Conservation (phyloP, 805 yeast species). For the Teunomyces aglyptinius region DNA sequence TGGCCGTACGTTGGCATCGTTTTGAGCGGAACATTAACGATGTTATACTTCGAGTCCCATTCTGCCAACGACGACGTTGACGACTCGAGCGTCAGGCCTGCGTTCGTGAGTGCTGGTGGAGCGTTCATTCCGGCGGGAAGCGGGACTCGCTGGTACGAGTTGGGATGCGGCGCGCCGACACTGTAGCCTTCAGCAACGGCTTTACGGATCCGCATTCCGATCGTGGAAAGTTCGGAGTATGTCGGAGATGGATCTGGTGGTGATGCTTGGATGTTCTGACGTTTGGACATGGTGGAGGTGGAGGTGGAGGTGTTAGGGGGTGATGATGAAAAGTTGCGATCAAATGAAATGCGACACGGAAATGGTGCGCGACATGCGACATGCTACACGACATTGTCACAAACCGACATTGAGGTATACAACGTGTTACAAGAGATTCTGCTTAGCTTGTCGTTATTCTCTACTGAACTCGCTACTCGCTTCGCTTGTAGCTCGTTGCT, state of each 20-base stretch:
- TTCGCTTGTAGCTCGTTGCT: no score
- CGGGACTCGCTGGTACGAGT: slow-evolving; percentile 22
- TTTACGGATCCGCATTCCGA: slow-evolving; percentile 73
- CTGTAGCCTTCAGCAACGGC: slow-evolving; percentile 62
- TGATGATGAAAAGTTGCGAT: no score
- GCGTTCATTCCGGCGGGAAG: slow-evolving; percentile 39
- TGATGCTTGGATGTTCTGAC: not conserved
- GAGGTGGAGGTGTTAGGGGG: no score
- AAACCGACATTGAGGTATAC: no score
- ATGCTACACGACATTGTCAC: no score
- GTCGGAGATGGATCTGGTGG: slow-evolving; percentile 23
- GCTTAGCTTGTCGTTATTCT: no score
- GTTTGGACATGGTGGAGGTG: not conserved
- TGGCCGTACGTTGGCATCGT: slow-evolving; percentile 7
- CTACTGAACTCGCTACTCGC: no score
- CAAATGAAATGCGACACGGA: no score
- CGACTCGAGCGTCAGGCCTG: slow-evolving; percentile 43
- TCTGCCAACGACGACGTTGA: slow-evolving; percentile 38
- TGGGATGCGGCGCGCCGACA: slow-evolving; percentile 7
- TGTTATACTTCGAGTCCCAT: slow-evolving; percentile 32
- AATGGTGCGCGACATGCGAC: no score
- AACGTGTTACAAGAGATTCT: no score
- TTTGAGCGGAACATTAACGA: slow-evolving; percentile 11
- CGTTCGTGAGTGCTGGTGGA: slow-evolving; percentile 46
- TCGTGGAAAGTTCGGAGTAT: slow-evolving; percentile 44